phyloP scores from a whole-genome alignment of 176 grass and related monocot genomes.

The Avena eriantha region DNA sequence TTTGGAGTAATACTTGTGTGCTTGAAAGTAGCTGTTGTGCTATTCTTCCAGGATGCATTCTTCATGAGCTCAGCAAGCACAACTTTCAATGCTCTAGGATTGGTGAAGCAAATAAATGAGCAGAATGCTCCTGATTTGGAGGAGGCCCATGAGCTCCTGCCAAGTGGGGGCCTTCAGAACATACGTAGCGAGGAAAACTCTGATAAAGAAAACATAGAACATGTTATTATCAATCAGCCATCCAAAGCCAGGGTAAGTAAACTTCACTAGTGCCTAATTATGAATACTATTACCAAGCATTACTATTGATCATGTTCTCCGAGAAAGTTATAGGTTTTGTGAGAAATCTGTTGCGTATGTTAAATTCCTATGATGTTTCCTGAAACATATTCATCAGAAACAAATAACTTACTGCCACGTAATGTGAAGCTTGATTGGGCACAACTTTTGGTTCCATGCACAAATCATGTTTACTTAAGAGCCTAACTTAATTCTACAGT shows the following conservation, averaged over 20 bases:
- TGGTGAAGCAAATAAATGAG: constrained; percentile 76
- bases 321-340: neutral
- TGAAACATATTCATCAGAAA: neutral
- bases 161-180: constrained; percentile 42
- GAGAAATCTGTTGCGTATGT: neutral
- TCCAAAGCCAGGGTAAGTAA: constrained; percentile 59
- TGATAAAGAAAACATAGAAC: constrained; percentile 52
- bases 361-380: constrained; percentile 20
- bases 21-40: neutral
- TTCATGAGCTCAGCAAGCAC: constrained; percentile 73
- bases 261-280: neutral
- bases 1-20: constrained; percentile 4
- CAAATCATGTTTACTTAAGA: constrained; percentile 13
- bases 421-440: neutral
- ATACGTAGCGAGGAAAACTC: constrained; percentile 32
- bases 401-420: neutral
- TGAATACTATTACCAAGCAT: neutral
- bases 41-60: constrained; percentile 58
- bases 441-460: neutral
- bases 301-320: neutral
- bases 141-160: constrained; percentile 74
- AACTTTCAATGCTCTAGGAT: constrained; percentile 75
- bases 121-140: constrained; percentile 64
- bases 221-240: constrained; percentile 35
- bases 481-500: constrained; percentile 52